Evolutionary conservation across 768 basidiomycete genomes (phyloP).

Genomic region (Xerocomellus dryophilus): DNA sequence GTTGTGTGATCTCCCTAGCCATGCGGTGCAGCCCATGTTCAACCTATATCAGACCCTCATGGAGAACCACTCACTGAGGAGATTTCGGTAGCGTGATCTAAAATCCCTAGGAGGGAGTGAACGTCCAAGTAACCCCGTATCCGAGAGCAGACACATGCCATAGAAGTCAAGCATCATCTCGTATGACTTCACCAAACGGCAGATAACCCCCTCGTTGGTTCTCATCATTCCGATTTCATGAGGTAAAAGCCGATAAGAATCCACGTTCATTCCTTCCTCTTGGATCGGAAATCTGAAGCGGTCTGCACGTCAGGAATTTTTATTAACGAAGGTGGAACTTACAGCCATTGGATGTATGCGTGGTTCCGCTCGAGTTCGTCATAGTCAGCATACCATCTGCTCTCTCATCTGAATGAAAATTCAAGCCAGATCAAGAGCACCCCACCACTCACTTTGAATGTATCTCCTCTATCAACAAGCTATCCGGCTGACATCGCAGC

Average conservation of each 20-base stretch:
- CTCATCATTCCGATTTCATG: slow-evolving; percentile 64
- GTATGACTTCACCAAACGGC: slow-evolving; percentile 59
- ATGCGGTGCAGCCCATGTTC: background rate
- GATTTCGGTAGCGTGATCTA: slow-evolving; percentile 56
- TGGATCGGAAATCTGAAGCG: slow-evolving; percentile 62
- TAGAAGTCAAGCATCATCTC: slow-evolving; percentile 78
- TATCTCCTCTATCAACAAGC: slow-evolving; percentile 58
- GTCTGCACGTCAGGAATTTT: background rate
- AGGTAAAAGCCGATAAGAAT: slow-evolving; percentile 61
- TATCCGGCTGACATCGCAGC: slow-evolving; percentile 57
- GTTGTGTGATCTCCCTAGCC: slow-evolving; percentile 67
- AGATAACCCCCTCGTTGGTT: slow-evolving; percentile 43
- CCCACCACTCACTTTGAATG: slow-evolving; percentile 47
- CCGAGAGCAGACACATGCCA: slow-evolving; percentile 61
- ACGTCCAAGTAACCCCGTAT: slow-evolving; percentile 60
- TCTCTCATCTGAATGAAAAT: slow-evolving; percentile 4
- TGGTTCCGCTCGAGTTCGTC: slow-evolving; percentile 62
- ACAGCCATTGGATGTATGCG: slow-evolving; percentile 80
- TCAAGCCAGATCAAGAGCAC: background rate
- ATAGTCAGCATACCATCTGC: slow-evolving; percentile 66
- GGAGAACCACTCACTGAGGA: slow-evolving; percentile 51
- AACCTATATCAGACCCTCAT: background rate
- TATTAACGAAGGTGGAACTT: slow-evolving; percentile 28
- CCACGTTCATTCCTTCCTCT: slow-evolving; percentile 69
- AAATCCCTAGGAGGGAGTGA: slow-evolving; percentile 48